phyloP scores from a whole-genome alignment of 768 basidiomycete species.

The Hortiboletus flavorubellus region DNA sequence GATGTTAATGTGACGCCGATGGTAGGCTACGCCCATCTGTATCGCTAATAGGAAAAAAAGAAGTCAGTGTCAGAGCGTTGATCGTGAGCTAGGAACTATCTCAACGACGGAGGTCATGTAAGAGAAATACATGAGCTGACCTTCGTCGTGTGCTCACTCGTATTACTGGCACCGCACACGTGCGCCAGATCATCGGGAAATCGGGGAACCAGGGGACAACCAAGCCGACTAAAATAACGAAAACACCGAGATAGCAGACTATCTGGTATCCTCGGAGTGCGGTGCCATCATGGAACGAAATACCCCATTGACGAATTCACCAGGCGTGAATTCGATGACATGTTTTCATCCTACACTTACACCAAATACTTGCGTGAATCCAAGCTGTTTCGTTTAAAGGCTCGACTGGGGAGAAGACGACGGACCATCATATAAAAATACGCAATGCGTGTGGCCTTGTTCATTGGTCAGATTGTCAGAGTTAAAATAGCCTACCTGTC shows the following conservation, averaged over 20 bases:
- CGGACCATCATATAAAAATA: too few species aligned
- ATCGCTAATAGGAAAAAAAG: slow-evolving; percentile 22
- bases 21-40: slow-evolving; percentile 22
- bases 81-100: slow-evolving; percentile 12
- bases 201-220: slow-evolving; percentile 38
- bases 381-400: slow-evolving; percentile 3
- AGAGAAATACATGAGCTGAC: not conserved
- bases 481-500: too few species aligned
- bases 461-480: too few species aligned
- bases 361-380: slow-evolving; percentile 32
- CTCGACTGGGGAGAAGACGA: too few species aligned
- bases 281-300: slow-evolving; percentile 32
- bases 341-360: slow-evolving; percentile 7
- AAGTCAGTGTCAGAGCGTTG: slow-evolving; percentile 17
- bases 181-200: slow-evolving; percentile 37
- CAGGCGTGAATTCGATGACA: not conserved
- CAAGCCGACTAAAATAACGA: slow-evolving; percentile 37
- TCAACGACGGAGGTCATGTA: not conserved
- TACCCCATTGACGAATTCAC: not conserved
- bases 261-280: slow-evolving; percentile 26
- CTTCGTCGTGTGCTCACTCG: slow-evolving; percentile 29
- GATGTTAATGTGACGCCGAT: slow-evolving; percentile 21
- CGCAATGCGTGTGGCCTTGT: too few species aligned
- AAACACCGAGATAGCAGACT: slow-evolving; percentile 31
- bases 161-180: slow-evolving; percentile 26